Conservation (phyloP, 1,139 yeast genomes). For the Suzukiozyma palmioleophila region DNA sequence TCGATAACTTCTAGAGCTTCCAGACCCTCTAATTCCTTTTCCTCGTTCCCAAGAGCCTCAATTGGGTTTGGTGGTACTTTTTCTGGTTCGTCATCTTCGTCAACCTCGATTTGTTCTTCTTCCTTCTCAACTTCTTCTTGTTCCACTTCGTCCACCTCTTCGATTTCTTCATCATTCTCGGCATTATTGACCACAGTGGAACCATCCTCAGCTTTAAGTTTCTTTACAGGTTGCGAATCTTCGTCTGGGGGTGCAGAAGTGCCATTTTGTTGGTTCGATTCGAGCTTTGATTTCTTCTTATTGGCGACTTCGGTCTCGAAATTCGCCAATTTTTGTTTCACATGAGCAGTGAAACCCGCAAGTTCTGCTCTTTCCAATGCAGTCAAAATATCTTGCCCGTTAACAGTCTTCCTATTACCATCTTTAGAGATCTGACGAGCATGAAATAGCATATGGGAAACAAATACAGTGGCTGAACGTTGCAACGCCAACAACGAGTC, state of each 20-base stretch:
- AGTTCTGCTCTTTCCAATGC: conserved; percentile 59
- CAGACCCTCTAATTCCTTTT: conserved; percentile 18
- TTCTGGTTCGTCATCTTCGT: conserved; percentile 13
- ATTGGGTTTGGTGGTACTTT: conserved; percentile 19
- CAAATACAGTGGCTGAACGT: conserved; percentile 69
- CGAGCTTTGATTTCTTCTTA: conserved; percentile 36
- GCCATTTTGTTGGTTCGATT: conserved; percentile 5
- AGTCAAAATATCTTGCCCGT: conserved; percentile 57
- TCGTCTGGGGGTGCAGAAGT: conserved; percentile 9
- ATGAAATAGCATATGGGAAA: conserved; percentile 59
- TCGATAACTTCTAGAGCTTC: conserved; percentile 8
- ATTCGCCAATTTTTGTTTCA: conserved; percentile 44
- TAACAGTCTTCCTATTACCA: conserved; percentile 55
- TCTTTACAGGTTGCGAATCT: conserved; percentile 9
- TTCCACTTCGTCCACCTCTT: conserved; percentile 13
- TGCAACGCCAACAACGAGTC: conserved; percentile 67
- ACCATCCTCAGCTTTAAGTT: conserved; percentile 10
- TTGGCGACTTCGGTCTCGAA: conserved; percentile 38
- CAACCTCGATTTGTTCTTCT: conserved; percentile 11
- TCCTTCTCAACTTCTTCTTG: conserved; percentile 12
- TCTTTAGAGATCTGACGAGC: conserved; percentile 54
- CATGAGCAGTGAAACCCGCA: conserved; percentile 49
- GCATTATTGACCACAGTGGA: conserved; percentile 14
- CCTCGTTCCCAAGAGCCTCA: conserved; percentile 20
- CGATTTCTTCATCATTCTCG: conserved; percentile 12